A percentile compares a stretch with the other conserved stretches of the same genome.
These are phyloP conservation scores for Leccinum disarticulatum DNA, from an alignment of 768 basidiomycete species.

Conservation along the genomic window DNA sequence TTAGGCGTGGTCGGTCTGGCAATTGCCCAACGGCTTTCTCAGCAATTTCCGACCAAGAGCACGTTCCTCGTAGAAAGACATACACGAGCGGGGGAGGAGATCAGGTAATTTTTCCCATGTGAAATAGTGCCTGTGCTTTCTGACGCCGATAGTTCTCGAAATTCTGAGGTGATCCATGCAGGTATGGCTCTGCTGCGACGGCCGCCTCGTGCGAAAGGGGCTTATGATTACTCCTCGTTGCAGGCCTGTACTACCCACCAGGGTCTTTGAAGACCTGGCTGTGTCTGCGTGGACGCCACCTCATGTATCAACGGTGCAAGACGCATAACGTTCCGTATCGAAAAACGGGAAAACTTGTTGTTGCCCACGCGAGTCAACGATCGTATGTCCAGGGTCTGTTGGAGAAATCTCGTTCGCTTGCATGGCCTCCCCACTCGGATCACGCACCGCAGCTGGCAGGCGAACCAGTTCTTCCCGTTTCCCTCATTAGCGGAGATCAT, in stretches of 20 bases:
- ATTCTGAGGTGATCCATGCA: conserved; percentile 94
- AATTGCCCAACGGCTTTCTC: conserved; percentile 71
- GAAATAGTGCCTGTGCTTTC: not conserved
- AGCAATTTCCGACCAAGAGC: conserved; percentile 61
- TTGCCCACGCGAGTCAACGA: conserved; percentile 68
- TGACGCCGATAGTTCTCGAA: conserved; percentile 63
- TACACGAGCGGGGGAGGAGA: conserved; percentile 76
- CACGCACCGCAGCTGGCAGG: conserved; percentile 16
- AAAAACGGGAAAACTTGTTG: conserved; percentile 87
- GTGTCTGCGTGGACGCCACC: conserved; percentile 81
- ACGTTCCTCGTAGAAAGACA: conserved; percentile 85
- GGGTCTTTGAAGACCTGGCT: conserved; percentile 82
- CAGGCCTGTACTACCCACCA: conserved; percentile 83
- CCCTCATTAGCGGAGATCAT: conserved; percentile 65
- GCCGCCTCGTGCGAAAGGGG: not conserved
- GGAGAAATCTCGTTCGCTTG: conserved; percentile 54
- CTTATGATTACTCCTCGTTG: not conserved
- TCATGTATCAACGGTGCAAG: conserved; percentile 79
- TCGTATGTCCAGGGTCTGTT: conserved; percentile 71
- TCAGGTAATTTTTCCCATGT: conserved; percentile 48
- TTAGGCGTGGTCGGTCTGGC: conserved; percentile 84
- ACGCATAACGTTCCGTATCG: conserved; percentile 59
- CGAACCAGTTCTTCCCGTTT: conserved; percentile 53
- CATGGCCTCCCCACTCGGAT: conserved; percentile 47
- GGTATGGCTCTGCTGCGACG: conserved; percentile 40